Conservation (phyloP, 2,329 filamentous ascomycete species). For the Alternaria panax region DNA sequence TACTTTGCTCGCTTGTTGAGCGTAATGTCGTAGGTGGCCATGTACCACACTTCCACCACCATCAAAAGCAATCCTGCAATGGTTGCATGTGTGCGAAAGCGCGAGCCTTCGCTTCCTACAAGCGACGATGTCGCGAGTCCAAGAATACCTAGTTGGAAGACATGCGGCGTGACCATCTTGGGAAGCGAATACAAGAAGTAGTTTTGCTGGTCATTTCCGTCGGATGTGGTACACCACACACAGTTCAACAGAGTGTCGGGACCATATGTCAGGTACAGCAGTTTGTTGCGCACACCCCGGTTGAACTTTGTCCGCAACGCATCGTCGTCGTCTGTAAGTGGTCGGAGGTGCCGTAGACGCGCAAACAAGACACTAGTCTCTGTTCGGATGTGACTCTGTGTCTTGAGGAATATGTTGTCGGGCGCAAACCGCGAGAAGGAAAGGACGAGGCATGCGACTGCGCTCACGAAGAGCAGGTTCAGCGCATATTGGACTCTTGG, state of each 20-base stretch:
- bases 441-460: conserved; percentile 63
- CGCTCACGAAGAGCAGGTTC: conserved; percentile 65
- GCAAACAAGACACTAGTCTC: conserved; percentile 85
- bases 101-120: conserved; percentile 67
- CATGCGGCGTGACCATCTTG: conserved; percentile 75
- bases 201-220: conserved; percentile 67
- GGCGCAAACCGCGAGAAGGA: conserved; percentile 73
- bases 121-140: conserved; percentile 77
- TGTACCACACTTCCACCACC: conserved; percentile 70
- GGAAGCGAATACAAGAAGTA: conserved; percentile 86
- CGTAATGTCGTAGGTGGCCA: conserved; percentile 70
- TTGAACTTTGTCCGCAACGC: conserved; percentile 70
- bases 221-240: conserved; percentile 74
- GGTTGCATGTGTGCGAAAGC: conserved; percentile 76
- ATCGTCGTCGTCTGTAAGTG: conserved; percentile 68
- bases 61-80: conserved; percentile 67
- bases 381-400: conserved; percentile 82
- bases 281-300: conserved; percentile 68
- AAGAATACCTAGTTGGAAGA: conserved; percentile 76
- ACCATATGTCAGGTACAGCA: conserved; percentile 85
- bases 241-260: conserved; percentile 76
- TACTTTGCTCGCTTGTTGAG: conserved; percentile 69
- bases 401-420: conserved; percentile 81
- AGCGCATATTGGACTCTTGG: conserved; percentile 64
- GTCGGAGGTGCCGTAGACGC: conserved; percentile 69